Evolutionary conservation across 2,329 filamentous ascomycete genomes (phyloP).

Genomic region (Fusarium neocosmosporiellum): DNA sequence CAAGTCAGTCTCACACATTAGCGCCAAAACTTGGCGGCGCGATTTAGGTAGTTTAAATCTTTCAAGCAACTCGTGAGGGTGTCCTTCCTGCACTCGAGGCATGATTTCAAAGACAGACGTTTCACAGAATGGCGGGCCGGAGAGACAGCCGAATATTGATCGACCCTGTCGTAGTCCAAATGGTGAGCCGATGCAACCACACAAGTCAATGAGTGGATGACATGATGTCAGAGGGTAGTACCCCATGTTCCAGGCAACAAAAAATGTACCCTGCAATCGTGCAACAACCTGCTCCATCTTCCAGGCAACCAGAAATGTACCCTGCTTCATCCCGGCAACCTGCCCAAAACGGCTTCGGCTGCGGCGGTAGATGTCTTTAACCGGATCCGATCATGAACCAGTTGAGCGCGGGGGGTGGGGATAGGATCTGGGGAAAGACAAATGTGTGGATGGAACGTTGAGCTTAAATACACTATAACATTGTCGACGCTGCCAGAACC

Average conservation of each 20-base stretch:
- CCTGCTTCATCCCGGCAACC: background rate
- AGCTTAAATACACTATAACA: background rate
- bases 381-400: background rate
- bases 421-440: background rate
- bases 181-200: background rate
- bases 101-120: background rate
- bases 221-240: conserved; percentile 4
- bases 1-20: background rate
- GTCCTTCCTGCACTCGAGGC: background rate
- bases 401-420: background rate
- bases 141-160: background rate
- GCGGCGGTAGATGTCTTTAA: background rate
- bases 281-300: background rate
- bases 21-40: background rate
- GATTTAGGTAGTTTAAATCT: background rate
- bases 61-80: background rate
- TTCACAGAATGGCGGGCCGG: background rate
- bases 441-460: background rate
- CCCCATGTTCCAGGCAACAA: background rate
- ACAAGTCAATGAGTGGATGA: background rate
- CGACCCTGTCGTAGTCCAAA: background rate
- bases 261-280: conserved; percentile 5
- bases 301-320: background rate
- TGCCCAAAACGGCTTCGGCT: background rate
- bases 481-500: background rate